Evolutionary conservation across 2,329 filamentous ascomycete species (phyloP).

Genomic region (Nigrospora sphaerica): DNA sequence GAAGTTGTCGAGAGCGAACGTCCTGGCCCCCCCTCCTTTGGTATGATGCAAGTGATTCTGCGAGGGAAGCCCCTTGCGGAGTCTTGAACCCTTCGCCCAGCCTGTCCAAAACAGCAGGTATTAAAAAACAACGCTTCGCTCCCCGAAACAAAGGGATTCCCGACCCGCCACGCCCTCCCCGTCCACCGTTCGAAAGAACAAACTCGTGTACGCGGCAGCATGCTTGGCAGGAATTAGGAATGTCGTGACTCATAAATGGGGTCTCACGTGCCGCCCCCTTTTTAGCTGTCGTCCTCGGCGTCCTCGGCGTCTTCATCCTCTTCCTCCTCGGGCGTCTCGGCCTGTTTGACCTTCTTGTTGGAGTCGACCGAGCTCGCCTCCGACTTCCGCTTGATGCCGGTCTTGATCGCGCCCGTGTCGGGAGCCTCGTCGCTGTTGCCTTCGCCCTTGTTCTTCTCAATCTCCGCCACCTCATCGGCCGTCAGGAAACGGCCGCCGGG

Average conservation of each 20-base stretch:
- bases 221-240: conserved; percentile 18
- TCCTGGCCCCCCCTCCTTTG: conserved; percentile 10
- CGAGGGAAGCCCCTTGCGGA: neutral
- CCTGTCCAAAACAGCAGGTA: conserved; percentile 3
- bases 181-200: conserved; percentile 14
- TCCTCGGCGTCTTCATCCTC: conserved; percentile 36
- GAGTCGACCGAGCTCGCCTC: conserved; percentile 38
- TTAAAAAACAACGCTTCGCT: conserved; percentile 17
- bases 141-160: conserved; percentile 12
- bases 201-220: conserved; percentile 12
- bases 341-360: conserved; percentile 45
- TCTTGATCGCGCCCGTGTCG: conserved; percentile 21
- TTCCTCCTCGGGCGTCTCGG: conserved; percentile 35
- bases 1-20: conserved; percentile 22
- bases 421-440: conserved; percentile 26
- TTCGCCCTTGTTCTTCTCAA: conserved; percentile 60
- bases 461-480: conserved; percentile 86
- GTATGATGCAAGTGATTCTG: neutral
- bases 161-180: conserved; percentile 20
- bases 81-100: neutral
- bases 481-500: conserved; percentile 94
- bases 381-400: conserved; percentile 55
- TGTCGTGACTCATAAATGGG: conserved; percentile 23
- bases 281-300: conserved; percentile 33
- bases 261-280: conserved; percentile 8